phyloP scores from a whole-genome alignment of 2,329 filamentous ascomycete genomes.

The Septoria petroselini region DNA sequence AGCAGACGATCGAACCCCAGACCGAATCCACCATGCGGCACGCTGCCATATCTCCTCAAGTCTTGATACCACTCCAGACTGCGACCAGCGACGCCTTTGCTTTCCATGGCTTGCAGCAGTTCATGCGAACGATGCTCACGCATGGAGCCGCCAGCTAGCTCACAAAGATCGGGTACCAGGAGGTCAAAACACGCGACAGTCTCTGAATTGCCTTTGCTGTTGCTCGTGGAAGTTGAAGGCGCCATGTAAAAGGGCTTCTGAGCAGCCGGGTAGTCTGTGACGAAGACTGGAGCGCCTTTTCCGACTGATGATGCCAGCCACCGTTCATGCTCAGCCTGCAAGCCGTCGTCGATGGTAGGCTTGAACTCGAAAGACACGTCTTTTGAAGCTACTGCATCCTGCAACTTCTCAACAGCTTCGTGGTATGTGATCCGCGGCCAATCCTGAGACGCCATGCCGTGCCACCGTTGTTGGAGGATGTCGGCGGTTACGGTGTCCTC shows the following conservation, averaged over 20 bases:
- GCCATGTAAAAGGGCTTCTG: conserved; percentile 94
- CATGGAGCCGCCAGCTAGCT: conserved; percentile 84
- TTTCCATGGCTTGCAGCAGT: conserved; percentile 67
- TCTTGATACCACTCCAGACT: conserved; percentile 80
- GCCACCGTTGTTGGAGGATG: conserved; percentile 67
- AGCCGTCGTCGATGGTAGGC: conserved; percentile 67
- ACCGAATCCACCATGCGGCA: conserved; percentile 87
- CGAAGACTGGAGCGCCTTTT: conserved; percentile 70
- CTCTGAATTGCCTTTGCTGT: conserved; percentile 21
- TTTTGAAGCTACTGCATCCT: conserved; percentile 45
- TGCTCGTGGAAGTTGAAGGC: conserved; percentile 43
- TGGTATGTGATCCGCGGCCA: conserved; percentile 86
- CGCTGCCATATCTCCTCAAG: conserved; percentile 83
- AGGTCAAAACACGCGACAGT: conserved; percentile 91
- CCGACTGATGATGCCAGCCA: conserved; percentile 71
- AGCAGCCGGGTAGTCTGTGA: conserved; percentile 84
- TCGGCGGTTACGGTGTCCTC: conserved; percentile 43
- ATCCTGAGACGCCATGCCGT: conserved; percentile 63
- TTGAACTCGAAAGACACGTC: conserved; percentile 60
- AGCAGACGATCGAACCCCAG: conserved; percentile 84
- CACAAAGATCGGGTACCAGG: conserved; percentile 78
- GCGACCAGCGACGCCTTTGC: conserved; percentile 55
- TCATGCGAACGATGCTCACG: conserved; percentile 73
- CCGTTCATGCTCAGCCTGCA: conserved; percentile 91
- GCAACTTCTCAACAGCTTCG: conserved; percentile 68